Base-by-base conservation (phyloP, 2,329 filamentous ascomycete species). In the Coleophoma cylindrospora region DNA sequence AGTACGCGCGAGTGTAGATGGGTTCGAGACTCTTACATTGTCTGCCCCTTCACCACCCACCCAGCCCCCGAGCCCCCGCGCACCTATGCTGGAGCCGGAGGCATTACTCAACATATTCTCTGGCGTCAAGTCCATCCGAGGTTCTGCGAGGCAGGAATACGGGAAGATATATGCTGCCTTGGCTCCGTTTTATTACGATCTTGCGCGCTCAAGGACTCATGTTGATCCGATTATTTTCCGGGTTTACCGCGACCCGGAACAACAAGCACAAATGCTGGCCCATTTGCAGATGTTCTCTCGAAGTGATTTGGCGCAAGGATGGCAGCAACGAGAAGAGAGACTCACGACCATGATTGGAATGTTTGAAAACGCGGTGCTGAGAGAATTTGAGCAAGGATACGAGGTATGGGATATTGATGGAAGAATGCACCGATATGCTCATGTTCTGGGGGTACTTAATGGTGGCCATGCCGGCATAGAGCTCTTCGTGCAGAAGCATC, bases 321-420 rank as follows among this genome's bases (percentile, higher is more conserved):
- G 87, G 75, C 68, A 73, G 44, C 76, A 82, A 58, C 76, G 92
- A 40, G 81, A 87, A 60, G 82, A 87, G 54, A 88, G 86, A 63
- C 72, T 99, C 17, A 74, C 80, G 36, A 79, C 77, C 21, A 91
- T 95, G 79, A 81, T 86, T 57, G 79, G 79, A 36, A 84, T 94
- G 52, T 99, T 99, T 61, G 92, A 97, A 69, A 91, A 86, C 50
- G 91, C 91, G 3, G 91, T 95, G 3, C 71, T 96, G 47, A 81
- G 87, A 45, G 94, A 99, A 66, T 99, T 99, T 59, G 88, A 95
- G 68, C 87, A 94, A 63, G 94, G 90, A 4, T 95, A 95, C 58
- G 89, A 94, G 65, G 84, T 83, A 40, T 88, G 87, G 71, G 92
- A 99, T 66, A 83, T 95, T 48, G 87, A 95, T 57, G 91, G 89